These are phyloP conservation scores for Gyromitra esculenta DNA, from an alignment of 2,329 filamentous ascomycete species.

Conservation along the genomic window DNA sequence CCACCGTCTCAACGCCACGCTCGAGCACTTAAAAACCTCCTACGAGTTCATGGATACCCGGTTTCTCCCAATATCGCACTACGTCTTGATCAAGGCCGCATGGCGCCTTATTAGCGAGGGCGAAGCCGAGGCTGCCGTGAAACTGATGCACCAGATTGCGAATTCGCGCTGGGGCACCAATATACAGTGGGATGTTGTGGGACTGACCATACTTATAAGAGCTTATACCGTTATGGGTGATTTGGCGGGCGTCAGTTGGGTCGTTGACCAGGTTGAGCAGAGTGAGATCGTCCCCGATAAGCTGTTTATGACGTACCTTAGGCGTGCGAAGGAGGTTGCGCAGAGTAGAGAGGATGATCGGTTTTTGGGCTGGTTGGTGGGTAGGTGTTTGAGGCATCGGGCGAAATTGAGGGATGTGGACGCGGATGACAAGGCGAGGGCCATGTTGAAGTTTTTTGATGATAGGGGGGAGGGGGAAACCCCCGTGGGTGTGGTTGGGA, in stretches of 20 bases:
- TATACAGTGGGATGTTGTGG: slow-evolving; percentile 53
- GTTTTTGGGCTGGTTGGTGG: slow-evolving; percentile 35
- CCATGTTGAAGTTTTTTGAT: slow-evolving; percentile 21
- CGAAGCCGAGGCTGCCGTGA: slow-evolving; percentile 51
- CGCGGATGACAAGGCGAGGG: slow-evolving; percentile 13
- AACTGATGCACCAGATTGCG: slow-evolving; percentile 54
- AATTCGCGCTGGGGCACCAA: slow-evolving; percentile 52
- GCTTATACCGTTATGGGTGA: slow-evolving; percentile 55
- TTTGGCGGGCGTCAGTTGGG: slow-evolving; percentile 53
- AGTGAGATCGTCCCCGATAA: slow-evolving; percentile 33
- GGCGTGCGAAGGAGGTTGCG: slow-evolving; percentile 37
- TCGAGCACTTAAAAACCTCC: slow-evolving; percentile 47
- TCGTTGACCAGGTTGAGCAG: slow-evolving; percentile 48
- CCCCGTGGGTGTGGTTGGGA: background rate
- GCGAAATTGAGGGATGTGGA: slow-evolving; percentile 16
- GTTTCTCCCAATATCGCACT: slow-evolving; percentile 54
- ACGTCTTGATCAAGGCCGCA: slow-evolving; percentile 54
- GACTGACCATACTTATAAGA: slow-evolving; percentile 55
- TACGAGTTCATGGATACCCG: slow-evolving; percentile 54
- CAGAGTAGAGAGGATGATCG: slow-evolving; percentile 33
- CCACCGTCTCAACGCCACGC: slow-evolving; percentile 12
- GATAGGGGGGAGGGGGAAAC: background rate
- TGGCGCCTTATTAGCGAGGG: slow-evolving; percentile 47
- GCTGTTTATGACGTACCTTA: slow-evolving; percentile 46
- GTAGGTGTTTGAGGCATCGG: slow-evolving; percentile 24